These are phyloP conservation scores for Solidago caesia DNA, from an alignment of 129 eudicot species.

Conservation along the genomic window DNA sequence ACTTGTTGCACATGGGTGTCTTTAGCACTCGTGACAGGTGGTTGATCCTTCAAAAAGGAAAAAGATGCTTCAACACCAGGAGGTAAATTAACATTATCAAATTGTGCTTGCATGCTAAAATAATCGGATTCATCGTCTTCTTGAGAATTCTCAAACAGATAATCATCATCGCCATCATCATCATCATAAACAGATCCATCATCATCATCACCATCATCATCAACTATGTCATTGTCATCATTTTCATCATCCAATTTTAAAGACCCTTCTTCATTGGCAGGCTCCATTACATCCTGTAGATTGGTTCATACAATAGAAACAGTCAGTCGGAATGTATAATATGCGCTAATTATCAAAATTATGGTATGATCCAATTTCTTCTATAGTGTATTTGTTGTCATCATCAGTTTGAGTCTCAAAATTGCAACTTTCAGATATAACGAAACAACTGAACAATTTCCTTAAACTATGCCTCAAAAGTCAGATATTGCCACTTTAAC, in stretches of 20 bases:
- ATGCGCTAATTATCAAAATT: background rate
- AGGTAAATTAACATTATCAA: conserved; percentile 70
- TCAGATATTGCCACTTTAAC: no score
- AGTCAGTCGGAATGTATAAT: background rate
- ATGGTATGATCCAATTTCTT: no score
- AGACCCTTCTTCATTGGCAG: conserved; percentile 27
- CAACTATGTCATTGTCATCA: conserved; percentile 30
- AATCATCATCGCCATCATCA: conserved; percentile 33
- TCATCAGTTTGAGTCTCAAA: no score
- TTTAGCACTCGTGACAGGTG: conserved; percentile 21
- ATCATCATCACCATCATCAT: conserved; percentile 21
- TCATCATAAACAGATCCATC: conserved; percentile 38
- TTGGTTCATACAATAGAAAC: no score
- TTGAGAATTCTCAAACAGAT: conserved; percentile 35
- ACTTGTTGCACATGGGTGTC: conserved; percentile 23
- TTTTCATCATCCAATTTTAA: no score
- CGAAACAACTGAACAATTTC: no score
- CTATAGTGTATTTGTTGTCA: no score
- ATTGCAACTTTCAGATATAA: no score
- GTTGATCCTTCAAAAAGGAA: conserved; percentile 45
- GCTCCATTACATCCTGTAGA: conserved; percentile 43
- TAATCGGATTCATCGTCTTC: conserved; percentile 52
- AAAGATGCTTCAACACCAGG: conserved; percentile 76
- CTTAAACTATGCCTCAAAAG: no score
- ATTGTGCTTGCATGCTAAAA: conserved; percentile 68